phyloP scores from a whole-genome alignment of 306 rosid genomes.

The Cicer bijugum region DNA sequence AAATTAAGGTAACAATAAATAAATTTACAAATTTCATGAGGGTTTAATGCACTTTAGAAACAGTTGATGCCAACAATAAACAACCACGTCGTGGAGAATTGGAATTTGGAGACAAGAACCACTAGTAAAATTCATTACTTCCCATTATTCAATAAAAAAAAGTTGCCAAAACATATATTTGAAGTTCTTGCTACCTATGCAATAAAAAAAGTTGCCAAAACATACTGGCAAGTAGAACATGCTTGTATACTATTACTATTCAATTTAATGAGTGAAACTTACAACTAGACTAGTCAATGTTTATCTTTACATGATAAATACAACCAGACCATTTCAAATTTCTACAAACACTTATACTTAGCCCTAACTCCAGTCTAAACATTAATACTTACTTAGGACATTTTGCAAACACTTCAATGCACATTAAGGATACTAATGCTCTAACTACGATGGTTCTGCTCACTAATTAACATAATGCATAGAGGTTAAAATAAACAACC shows the following conservation, averaged over 20 bases:
- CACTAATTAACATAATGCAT: background rate
- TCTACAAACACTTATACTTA: too few species aligned
- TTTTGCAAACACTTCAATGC: too few species aligned
- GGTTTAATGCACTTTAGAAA: conserved; percentile 36
- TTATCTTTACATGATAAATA: conserved; percentile 18
- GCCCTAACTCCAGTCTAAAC: too few species aligned
- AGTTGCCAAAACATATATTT: conserved; percentile 3
- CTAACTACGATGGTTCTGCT: too few species aligned
- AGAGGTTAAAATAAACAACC: conserved; percentile 5
- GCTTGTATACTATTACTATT: background rate
- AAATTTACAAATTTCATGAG: conserved; percentile 1
- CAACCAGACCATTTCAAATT: too few species aligned
- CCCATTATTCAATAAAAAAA: conserved; percentile 26
- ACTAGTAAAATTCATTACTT: conserved; percentile 11
- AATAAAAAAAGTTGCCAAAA: conserved; percentile 35
- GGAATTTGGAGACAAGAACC: conserved; percentile 4
- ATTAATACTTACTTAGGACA: too few species aligned
- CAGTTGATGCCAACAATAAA: conserved; percentile 36
- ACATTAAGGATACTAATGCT: too few species aligned
- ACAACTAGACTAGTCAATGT: background rate
- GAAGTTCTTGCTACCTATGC: conserved; percentile 30
- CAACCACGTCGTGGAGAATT: conserved; percentile 30
- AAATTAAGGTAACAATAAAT: conserved; percentile 20
- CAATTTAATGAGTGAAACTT: conserved; percentile 1
- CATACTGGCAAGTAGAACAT: background rate